Conservation (phyloP, 495 filamentous ascomycete species). For the Saxophila tyrrhenica region DNA sequence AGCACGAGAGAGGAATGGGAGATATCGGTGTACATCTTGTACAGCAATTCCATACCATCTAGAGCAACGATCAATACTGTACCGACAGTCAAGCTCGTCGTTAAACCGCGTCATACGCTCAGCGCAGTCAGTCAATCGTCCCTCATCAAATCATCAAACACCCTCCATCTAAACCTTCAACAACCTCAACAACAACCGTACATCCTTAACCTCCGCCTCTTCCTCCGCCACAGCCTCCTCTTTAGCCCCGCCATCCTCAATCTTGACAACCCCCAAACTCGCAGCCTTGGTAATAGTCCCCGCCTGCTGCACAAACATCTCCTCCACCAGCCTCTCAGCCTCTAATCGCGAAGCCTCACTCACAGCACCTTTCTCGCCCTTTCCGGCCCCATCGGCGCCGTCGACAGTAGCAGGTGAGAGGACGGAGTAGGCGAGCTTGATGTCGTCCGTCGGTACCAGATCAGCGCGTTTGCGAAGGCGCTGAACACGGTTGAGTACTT, state of each 20-base stretch:
- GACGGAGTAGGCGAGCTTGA: constrained; percentile 73
- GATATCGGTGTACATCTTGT: too few species aligned
- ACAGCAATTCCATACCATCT: not conserved
- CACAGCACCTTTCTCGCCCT: constrained; percentile 11
- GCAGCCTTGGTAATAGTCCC: constrained; percentile 63
- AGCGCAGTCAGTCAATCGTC: not conserved
- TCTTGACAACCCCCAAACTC: constrained; percentile 53
- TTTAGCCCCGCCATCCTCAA: constrained; percentile 39
- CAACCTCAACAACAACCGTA: constrained; percentile 72
- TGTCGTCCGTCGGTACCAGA: constrained; percentile 68
- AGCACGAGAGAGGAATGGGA: too few species aligned
- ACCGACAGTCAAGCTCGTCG: too few species aligned
- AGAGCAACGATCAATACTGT: not conserved
- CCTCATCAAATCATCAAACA: constrained; percentile 1
- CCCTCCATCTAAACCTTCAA: constrained; percentile 49
- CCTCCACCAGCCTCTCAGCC: constrained; percentile 35
- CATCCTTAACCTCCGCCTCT: constrained; percentile 80
- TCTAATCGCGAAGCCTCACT: constrained; percentile 48
- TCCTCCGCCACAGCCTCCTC: constrained; percentile 66
- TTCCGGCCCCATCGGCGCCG: constrained; percentile 2
- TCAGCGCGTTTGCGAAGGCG: constrained; percentile 72
- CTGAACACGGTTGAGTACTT: constrained; percentile 77
- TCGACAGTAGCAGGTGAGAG: constrained; percentile 28
- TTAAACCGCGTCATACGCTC: not conserved
- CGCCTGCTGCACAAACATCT: constrained; percentile 59